These are phyloP conservation scores for Candida verbasci DNA, from an alignment of 805 yeast genomes.

Conservation along the genomic window DNA sequence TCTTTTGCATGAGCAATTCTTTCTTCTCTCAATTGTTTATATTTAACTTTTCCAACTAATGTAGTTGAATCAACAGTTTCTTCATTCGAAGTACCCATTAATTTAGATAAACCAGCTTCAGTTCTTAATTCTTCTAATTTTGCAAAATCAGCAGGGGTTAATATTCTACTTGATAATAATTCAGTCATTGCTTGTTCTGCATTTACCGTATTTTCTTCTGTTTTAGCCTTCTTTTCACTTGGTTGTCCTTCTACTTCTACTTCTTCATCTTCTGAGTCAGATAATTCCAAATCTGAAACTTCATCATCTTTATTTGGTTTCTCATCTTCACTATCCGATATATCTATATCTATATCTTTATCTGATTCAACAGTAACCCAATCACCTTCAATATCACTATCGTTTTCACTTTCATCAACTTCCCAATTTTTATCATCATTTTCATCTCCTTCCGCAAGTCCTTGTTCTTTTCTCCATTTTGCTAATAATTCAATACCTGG, in stretches of 20 bases:
- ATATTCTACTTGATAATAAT: constrained; percentile 66
- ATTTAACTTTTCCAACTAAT: constrained; percentile 73
- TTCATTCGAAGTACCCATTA: constrained; percentile 70
- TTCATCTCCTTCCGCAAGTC: constrained; percentile 47
- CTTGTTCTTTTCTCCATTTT: constrained; percentile 72
- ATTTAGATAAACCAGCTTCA: constrained; percentile 80
- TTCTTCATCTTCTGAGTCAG: constrained; percentile 24
- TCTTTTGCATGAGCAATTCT: constrained; percentile 81
- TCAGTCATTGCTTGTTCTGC: constrained; percentile 39
- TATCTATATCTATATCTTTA: constrained; percentile 60
- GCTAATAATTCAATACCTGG: constrained; percentile 90
- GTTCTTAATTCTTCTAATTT: constrained; percentile 83
- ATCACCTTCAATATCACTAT: constrained; percentile 74
- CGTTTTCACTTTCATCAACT: constrained; percentile 52
- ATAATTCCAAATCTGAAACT: constrained; percentile 24
- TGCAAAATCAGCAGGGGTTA: constrained; percentile 98
- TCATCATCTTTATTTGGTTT: constrained; percentile 27
- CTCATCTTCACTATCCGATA: constrained; percentile 50
- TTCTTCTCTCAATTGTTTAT: constrained; percentile 86
- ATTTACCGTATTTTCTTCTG: constrained; percentile 15
- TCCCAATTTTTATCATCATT: constrained; percentile 48
- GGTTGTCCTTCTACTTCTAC: constrained; percentile 35
- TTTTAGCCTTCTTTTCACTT: constrained; percentile 17
- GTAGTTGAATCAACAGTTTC: constrained; percentile 78
- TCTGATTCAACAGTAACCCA: constrained; percentile 89